Conservation (phyloP, 2,329 filamentous ascomycete genomes). For the Pyrenophora seminiperda region DNA sequence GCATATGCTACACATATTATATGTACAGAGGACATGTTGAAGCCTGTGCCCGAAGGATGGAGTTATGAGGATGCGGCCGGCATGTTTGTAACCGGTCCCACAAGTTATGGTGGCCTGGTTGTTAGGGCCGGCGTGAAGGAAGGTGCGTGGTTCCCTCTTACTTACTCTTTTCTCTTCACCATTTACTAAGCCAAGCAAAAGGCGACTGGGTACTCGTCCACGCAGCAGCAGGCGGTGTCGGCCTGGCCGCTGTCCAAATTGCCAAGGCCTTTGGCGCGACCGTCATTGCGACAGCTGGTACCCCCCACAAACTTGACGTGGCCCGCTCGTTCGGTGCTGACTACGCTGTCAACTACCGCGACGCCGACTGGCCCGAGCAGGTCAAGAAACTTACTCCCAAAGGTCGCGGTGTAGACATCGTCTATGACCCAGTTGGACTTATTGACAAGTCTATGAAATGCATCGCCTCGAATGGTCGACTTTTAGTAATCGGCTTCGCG, state of each 20-base stretch:
- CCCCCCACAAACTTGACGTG: conserved; percentile 76
- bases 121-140: conserved; percentile 74
- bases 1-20: conserved; percentile 80
- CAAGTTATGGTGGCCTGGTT: conserved; percentile 83
- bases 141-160: conserved; percentile 31
- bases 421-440: conserved; percentile 92
- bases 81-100: conserved; percentile 89
- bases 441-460: conserved; percentile 89
- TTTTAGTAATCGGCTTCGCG: conserved; percentile 89
- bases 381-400: conserved; percentile 80
- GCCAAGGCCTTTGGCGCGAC: conserved; percentile 90
- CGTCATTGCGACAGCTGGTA: conserved; percentile 91
- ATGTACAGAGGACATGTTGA: conserved; percentile 68
- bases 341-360: conserved; percentile 76
- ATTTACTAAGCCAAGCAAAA: conserved; percentile 1
- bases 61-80: conserved; percentile 83
- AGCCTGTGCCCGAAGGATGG: conserved; percentile 81
- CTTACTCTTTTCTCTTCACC: not conserved
- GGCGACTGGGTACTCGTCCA: conserved; percentile 91
- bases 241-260: conserved; percentile 88
- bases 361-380: conserved; percentile 65
- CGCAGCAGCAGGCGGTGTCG: conserved; percentile 89
- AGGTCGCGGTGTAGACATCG: conserved; percentile 80
- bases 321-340: conserved; percentile 84
- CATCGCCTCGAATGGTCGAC: conserved; percentile 87